A percentile compares a stretch with the other conserved stretches of the same genome.
phyloP scores from a whole-genome alignment of 106 monocot genomes.

The Acorus calamus region DNA sequence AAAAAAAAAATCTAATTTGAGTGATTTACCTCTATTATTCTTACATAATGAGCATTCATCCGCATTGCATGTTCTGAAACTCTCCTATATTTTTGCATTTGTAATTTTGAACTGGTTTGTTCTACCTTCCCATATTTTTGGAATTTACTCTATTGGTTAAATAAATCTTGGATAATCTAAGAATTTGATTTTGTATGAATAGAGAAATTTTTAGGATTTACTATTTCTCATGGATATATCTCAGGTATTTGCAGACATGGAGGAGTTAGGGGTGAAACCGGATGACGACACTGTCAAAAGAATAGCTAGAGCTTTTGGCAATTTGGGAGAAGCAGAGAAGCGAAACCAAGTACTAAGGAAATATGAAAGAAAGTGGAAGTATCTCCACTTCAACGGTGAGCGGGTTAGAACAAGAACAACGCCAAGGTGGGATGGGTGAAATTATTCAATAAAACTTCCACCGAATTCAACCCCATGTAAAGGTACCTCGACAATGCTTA shows the following conservation, averaged over 20 bases:
- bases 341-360: constrained; percentile 35
- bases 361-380: constrained; percentile 73
- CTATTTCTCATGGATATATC: constrained; percentile 5
- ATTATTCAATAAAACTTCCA: no score
- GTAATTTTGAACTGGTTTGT: no score
- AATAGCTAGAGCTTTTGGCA: constrained; percentile 60
- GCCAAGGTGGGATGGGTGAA: constrained; percentile 1
- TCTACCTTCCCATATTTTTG: no score
- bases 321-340: constrained; percentile 47
- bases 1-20: background rate
- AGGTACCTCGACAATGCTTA: no score
- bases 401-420: constrained; percentile 43
- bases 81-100: no score
- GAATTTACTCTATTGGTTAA: no score
- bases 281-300: constrained; percentile 74
- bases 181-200: no score
- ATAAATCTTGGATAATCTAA: no score
- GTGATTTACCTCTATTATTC: background rate
- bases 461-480: no score
- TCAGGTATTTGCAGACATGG: constrained; percentile 93
- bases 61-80: no score
- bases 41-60: no score
- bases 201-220: no score
- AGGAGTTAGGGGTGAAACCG: constrained; percentile 76
- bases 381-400: constrained; percentile 83